Percentiles rank a stretch among this genome's conserved stretches.
Conservation (phyloP, 441 rosid genomes). For the Pelargonium cotyledonis region DNA sequence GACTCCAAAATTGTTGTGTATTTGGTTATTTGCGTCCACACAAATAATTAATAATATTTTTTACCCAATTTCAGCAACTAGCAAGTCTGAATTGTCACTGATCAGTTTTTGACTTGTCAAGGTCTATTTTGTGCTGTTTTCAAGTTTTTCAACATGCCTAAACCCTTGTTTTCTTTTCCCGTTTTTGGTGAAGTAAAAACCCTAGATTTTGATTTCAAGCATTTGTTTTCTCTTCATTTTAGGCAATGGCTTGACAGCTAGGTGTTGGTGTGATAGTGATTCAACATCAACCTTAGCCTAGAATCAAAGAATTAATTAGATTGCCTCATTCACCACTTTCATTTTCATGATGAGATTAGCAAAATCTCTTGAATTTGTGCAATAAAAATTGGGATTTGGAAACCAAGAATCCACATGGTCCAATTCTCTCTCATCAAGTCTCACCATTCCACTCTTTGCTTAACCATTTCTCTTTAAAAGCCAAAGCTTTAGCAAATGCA, state of each 20-base stretch:
- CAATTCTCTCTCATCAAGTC: neutral
- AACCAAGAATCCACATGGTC: neutral
- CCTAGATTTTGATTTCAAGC: neutral
- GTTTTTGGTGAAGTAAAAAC: neutral
- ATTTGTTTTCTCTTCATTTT: neutral
- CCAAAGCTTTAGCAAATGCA: neutral
- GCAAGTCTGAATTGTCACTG: too few relatives aligned
- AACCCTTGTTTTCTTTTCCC: neutral
- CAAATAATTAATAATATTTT: too few relatives aligned
- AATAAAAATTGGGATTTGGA: too few relatives aligned
- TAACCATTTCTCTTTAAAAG: neutral
- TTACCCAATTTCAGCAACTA: too few relatives aligned
- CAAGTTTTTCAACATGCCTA: too few relatives aligned
- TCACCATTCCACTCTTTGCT: neutral
- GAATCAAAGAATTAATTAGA: neutral
- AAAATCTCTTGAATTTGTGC: neutral
- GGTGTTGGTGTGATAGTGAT: neutral
- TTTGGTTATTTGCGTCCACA: too few relatives aligned
- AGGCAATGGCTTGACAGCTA: neutral
- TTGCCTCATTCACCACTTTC: neutral
- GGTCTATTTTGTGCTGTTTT: too few relatives aligned
- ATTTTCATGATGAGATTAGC: neutral
- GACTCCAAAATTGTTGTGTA: too few relatives aligned
- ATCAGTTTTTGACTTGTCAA: too few relatives aligned
- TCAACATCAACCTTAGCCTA: too few relatives aligned